Conservation (phyloP, 2,329 filamentous ascomycete species). For the Fusarium tuaranense region DNA sequence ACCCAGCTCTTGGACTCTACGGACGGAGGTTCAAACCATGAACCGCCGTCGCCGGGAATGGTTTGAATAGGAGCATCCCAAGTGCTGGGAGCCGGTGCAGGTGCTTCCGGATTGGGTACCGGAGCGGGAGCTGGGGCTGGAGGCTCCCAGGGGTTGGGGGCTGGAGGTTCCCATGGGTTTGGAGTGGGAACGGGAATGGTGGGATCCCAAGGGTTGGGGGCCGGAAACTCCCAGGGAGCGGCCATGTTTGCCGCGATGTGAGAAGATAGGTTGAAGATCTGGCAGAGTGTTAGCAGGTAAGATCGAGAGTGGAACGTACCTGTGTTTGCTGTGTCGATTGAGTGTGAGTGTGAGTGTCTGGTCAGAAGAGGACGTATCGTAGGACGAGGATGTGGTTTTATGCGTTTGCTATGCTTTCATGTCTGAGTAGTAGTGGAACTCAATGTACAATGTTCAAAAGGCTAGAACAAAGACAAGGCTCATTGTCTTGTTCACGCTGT, state of each 20-base stretch:
- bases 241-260: neutral
- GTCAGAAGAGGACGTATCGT: neutral
- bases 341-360: neutral
- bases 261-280: neutral
- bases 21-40: neutral
- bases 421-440: no score
- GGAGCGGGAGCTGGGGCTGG: no score
- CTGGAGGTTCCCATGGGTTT: no score
- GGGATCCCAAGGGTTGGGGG: no score
- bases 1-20: no score
- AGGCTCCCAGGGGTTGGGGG: no score
- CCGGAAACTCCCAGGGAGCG: neutral
- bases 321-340: neutral
- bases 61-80: neutral
- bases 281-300: neutral
- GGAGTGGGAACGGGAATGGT: no score
- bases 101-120: no score
- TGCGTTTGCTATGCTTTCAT: neutral
- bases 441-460: neutral
- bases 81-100: no score
- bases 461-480: neutral
- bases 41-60: neutral
- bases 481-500: neutral
- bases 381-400: neutral
- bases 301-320: neutral